Percentiles rank a stretch among this genome's conserved stretches.
Evolutionary conservation across 1,284 basidiomycete genomes (phyloP).

Genomic region (Apiotrichum mycotoxinovorans): DNA sequence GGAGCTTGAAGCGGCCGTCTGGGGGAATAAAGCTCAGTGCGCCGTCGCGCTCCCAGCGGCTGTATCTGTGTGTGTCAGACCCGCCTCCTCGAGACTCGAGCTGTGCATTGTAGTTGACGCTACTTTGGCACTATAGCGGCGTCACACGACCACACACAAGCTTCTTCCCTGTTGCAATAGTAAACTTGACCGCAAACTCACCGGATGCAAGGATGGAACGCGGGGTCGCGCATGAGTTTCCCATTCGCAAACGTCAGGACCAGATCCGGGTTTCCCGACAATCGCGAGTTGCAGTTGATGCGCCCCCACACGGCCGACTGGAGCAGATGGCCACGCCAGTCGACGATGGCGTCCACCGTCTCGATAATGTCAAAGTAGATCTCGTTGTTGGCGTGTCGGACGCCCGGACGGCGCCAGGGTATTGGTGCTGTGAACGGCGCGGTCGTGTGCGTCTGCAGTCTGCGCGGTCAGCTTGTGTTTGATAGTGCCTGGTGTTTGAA

Average conservation of each 20-base stretch:
- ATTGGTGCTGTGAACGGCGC: slow-evolving; percentile 87
- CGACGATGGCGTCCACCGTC: slow-evolving; percentile 75
- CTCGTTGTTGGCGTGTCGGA: slow-evolving; percentile 85
- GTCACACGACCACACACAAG: too few relatives aligned
- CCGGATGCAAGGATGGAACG: slow-evolving; percentile 90
- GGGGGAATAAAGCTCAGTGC: slow-evolving; percentile 88
- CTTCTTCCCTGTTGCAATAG: too few relatives aligned
- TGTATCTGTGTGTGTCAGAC: slow-evolving; percentile 56
- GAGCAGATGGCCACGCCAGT: slow-evolving; percentile 73
- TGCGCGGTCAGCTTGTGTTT: slow-evolving; percentile 26
- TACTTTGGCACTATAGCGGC: too few relatives aligned
- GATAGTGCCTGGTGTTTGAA: too few relatives aligned
- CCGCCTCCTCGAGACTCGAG: neutral
- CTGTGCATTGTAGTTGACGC: too few relatives aligned
- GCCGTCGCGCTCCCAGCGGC: slow-evolving; percentile 74
- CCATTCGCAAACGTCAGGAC: slow-evolving; percentile 74
- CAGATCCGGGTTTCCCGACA: slow-evolving; percentile 84
- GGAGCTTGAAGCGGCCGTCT: slow-evolving; percentile 81
- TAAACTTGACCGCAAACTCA: too few relatives aligned
- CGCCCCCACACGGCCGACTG: slow-evolving; percentile 72
- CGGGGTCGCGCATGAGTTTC: slow-evolving; percentile 67
- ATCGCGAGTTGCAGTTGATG: slow-evolving; percentile 72
- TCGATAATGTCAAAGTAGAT: slow-evolving; percentile 91
- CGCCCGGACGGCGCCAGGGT: slow-evolving; percentile 84
- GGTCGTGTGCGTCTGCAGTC: slow-evolving; percentile 49